phyloP scores from a whole-genome alignment of 2,329 filamentous ascomycete species.

The Thielaviopsis ethacetica region DNA sequence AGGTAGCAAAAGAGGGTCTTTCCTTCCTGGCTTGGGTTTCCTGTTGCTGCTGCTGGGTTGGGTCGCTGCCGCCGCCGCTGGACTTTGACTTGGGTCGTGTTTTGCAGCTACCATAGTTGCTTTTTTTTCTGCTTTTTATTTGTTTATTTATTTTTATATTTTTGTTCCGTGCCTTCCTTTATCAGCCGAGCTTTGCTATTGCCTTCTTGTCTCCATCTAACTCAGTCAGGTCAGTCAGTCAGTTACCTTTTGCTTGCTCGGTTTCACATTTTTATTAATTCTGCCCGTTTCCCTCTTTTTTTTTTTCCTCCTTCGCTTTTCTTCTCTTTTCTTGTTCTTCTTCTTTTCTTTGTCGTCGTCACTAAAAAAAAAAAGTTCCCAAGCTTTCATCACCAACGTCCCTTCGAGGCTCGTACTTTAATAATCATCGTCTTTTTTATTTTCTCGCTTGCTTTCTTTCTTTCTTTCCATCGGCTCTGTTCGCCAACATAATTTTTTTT shows the following conservation, averaged over 20 bases:
- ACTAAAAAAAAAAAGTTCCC: not conserved
- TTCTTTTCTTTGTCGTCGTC: not conserved
- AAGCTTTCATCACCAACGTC: not conserved
- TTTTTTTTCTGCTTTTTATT: not conserved
- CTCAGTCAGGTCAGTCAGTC: not conserved
- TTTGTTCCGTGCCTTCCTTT: slow-evolving; percentile 6
- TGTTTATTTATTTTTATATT: too few species aligned
- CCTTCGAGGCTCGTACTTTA: not conserved
- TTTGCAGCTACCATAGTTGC: not conserved
- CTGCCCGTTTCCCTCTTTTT: not conserved
- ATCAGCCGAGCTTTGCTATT: not conserved
- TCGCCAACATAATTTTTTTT: not conserved
- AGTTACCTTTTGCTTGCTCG: not conserved
- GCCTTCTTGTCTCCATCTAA: not conserved
- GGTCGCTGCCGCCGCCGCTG: not conserved
- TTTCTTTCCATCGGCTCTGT: not conserved
- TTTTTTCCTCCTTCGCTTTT: not conserved
- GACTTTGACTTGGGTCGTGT: not conserved
- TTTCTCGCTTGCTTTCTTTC: not conserved
- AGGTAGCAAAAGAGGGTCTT: not conserved
- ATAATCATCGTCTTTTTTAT: not conserved
- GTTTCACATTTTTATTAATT: slow-evolving; percentile 8
- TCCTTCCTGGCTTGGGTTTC: not conserved
- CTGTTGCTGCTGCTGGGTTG: not conserved
- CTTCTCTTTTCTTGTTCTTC: not conserved